Evolutionary conservation across 2,329 filamentous ascomycete species (phyloP).

Genomic region (Phaeophleospora eucalypticola): DNA sequence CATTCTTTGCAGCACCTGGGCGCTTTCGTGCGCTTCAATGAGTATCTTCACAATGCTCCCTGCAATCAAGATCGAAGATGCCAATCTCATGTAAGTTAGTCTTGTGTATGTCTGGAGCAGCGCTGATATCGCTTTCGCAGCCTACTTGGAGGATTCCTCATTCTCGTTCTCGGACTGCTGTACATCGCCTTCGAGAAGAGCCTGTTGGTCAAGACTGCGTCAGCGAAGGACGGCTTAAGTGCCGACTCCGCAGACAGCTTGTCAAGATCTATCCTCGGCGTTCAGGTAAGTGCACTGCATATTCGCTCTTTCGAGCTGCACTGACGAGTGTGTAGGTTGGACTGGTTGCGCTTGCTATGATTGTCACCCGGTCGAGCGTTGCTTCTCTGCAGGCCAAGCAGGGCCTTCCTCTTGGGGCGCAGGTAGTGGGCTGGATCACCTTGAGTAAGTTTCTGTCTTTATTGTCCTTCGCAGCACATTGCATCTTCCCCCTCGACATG

Average conservation of each 20-base stretch:
- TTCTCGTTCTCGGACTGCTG: slow-evolving; percentile 68
- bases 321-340: slow-evolving; percentile 53
- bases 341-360: slow-evolving; percentile 72
- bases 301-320: slow-evolving; percentile 35
- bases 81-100: slow-evolving; percentile 64
- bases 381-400: slow-evolving; percentile 77
- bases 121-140: slow-evolving; percentile 42
- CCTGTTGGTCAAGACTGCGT: slow-evolving; percentile 45
- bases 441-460: slow-evolving; percentile 51
- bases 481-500: not conserved
- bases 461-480: not conserved
- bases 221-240: slow-evolving; percentile 28
- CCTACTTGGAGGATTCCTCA: slow-evolving; percentile 69
- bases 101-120: not conserved
- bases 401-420: slow-evolving; percentile 82
- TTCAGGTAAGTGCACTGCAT: slow-evolving; percentile 46
- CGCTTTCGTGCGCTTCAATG: slow-evolving; percentile 73
- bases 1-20: slow-evolving; percentile 66
- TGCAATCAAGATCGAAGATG: slow-evolving; percentile 77
- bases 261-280: slow-evolving; percentile 59
- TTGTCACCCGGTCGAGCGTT: slow-evolving; percentile 84
- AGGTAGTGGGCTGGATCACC: slow-evolving; percentile 78
- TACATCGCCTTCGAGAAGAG: slow-evolving; percentile 78
- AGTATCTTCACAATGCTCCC: slow-evolving; percentile 85
- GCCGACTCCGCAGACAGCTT: slow-evolving; percentile 40